Conservation (phyloP, 2,329 filamentous ascomycete species). For the Proliferodiscus dingleyae region DNA sequence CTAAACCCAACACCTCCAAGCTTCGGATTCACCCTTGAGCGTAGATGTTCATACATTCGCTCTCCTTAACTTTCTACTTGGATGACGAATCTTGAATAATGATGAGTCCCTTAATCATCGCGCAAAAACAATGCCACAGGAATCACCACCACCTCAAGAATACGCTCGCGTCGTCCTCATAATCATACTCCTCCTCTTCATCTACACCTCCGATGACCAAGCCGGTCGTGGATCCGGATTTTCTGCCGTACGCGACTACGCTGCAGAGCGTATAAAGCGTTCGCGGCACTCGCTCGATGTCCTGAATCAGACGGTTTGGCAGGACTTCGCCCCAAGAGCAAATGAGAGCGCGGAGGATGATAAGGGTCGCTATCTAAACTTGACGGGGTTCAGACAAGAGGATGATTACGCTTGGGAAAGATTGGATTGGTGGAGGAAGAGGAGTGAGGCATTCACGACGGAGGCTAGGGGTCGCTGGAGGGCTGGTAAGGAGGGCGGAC, state of each 20-base stretch:
- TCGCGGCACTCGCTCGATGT: constrained; percentile 48
- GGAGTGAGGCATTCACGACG: constrained; percentile 57
- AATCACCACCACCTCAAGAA: constrained; percentile 24
- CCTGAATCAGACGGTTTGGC: constrained; percentile 54
- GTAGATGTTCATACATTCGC: no score
- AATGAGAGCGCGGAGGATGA: constrained; percentile 21
- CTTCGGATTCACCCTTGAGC: no score
- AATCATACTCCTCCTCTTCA: constrained; percentile 30
- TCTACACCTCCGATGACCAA: constrained; percentile 27
- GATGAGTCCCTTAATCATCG: no score
- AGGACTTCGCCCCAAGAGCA: constrained; percentile 49
- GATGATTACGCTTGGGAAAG: constrained; percentile 78
- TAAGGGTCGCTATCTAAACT: constrained; percentile 51
- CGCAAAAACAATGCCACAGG: constrained; percentile 22
- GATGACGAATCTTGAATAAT: no score
- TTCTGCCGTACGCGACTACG: constrained; percentile 38
- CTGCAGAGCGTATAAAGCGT: constrained; percentile 43
- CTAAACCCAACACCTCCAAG: no score
- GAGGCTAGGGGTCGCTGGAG: constrained; percentile 39
- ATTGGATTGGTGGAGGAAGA: constrained; percentile 59
- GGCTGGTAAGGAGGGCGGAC: constrained; percentile 10
- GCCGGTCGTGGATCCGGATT: constrained; percentile 33
- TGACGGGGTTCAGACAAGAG: constrained; percentile 70
- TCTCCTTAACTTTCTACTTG: background rate
- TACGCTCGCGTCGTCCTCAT: constrained; percentile 27